Conservation (phyloP, 176 grass and related monocot species). For the Secale cereale region DNA sequence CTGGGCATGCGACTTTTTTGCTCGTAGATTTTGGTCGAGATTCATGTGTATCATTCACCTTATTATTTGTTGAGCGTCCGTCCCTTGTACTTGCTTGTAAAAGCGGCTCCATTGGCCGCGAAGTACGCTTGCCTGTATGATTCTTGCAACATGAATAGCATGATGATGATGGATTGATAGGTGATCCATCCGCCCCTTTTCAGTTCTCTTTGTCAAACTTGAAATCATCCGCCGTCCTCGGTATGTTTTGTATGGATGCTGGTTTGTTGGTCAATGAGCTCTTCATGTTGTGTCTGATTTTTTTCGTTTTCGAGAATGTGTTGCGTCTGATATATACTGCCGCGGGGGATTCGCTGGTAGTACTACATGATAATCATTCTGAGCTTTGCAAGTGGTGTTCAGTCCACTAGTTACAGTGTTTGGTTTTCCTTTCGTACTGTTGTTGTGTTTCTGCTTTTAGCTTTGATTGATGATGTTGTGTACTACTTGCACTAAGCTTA, state of each 20-base stretch:
- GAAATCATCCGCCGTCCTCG: neutral
- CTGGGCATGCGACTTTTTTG: constrained; percentile 40
- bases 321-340: neutral
- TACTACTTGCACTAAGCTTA: neutral
- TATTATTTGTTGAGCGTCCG: constrained; percentile 42
- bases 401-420: neutral
- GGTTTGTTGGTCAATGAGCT: neutral
- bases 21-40: constrained; percentile 63
- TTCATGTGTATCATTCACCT: constrained; percentile 40
- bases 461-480: neutral
- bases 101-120: constrained; percentile 44
- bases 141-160: constrained; percentile 52
- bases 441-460: neutral
- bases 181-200: constrained; percentile 26
- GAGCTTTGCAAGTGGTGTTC: neutral
- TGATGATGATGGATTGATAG: constrained; percentile 29
- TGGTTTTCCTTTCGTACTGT: neutral
- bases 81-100: constrained; percentile 48
- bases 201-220: constrained; percentile 10
- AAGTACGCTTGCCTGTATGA: constrained; percentile 47
- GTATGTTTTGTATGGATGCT: neutral
- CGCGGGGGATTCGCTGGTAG: neutral
- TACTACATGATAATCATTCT: neutral
- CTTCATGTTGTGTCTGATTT: neutral
- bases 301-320: no score